Evolutionary conservation across 805 yeast genomes (phyloP).

Genomic region (Suhomyces kilbournensis): DNA sequence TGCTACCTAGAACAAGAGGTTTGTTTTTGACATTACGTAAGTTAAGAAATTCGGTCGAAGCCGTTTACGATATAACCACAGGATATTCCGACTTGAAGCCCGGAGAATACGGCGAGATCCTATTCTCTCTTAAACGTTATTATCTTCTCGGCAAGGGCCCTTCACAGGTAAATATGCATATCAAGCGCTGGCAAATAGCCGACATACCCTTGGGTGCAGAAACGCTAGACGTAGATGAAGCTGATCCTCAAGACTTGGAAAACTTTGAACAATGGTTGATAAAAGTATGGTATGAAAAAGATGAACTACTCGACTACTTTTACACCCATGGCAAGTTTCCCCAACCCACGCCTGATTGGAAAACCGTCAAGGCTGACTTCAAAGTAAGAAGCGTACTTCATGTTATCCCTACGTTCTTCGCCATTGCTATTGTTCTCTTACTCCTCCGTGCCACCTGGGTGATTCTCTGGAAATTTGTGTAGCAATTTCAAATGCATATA

Average conservation of each 20-base stretch:
- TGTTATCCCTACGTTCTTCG: slow-evolving; percentile 8
- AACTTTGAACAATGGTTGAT: slow-evolving; percentile 74
- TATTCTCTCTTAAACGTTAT: slow-evolving; percentile 60
- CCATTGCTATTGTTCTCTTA: slow-evolving; percentile 8
- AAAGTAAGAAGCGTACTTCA: slow-evolving; percentile 19
- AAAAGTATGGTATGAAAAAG: slow-evolving; percentile 75
- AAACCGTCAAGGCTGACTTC: slow-evolving; percentile 23
- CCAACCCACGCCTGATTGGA: slow-evolving; percentile 8
- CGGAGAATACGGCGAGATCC: slow-evolving; percentile 72
- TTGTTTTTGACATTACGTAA: slow-evolving; percentile 61
- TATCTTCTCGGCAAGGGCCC: slow-evolving; percentile 77
- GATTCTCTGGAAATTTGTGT: slow-evolving; percentile 5
- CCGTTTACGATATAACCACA: slow-evolving; percentile 77
- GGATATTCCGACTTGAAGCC: slow-evolving; percentile 72
- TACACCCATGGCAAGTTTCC: slow-evolving; percentile 54
- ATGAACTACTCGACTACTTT: slow-evolving; percentile 60
- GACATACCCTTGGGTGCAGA: slow-evolving; percentile 61
- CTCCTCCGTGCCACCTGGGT: slow-evolving; percentile 9
- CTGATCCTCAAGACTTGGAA: slow-evolving; percentile 38
- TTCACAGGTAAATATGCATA: slow-evolving; percentile 55
- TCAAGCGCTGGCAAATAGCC: slow-evolving; percentile 52
- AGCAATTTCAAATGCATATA: background rate
- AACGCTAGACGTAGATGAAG: slow-evolving; percentile 41
- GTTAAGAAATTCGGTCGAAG: slow-evolving; percentile 50
- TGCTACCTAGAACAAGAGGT: slow-evolving; percentile 85